phyloP scores from a whole-genome alignment of 257 asterid species.

The Echites panduratus region DNA sequence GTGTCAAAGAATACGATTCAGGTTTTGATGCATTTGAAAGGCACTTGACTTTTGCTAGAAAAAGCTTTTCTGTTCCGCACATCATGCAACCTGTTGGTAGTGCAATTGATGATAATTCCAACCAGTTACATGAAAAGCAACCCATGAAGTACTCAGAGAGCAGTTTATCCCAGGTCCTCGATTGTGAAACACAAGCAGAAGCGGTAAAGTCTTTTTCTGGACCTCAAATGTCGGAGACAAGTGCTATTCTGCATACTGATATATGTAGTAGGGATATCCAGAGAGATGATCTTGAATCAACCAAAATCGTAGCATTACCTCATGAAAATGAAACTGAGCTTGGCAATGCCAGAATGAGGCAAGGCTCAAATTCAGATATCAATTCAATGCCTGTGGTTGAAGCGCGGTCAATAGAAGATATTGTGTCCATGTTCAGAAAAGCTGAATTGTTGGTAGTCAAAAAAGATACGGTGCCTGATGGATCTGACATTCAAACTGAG shows the following conservation, averaged over 20 bases:
- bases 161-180: conserved; percentile 14
- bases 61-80: conserved; percentile 23
- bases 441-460: conserved; percentile 21
- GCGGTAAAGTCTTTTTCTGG: conserved; percentile 27
- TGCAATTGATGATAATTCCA: conserved; percentile 19
- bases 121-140: conserved; percentile 23
- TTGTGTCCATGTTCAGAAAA: conserved; percentile 24
- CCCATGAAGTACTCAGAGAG: conserved; percentile 16
- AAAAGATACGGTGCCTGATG: conserved; percentile 13
- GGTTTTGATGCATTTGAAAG: conserved; percentile 32
- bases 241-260: conserved; percentile 24
- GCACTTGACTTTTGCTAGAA: conserved; percentile 25
- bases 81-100: conserved; percentile 19
- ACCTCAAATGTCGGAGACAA: conserved; percentile 21
- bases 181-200: conserved; percentile 27
- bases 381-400: conserved; percentile 26
- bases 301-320: conserved; percentile 14
- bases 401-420: conserved; percentile 20
- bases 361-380: conserved; percentile 15
- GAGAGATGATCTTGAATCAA: conserved; percentile 18
- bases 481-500: conserved; percentile 13
- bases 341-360: conserved; percentile 18
- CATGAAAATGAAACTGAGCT: conserved; percentile 14
- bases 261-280: conserved; percentile 25
- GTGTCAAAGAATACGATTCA: conserved; percentile 31